Evolutionary conservation across 2,329 filamentous ascomycete genomes (phyloP).

Genomic region (Cadophora luteo-olivacea): DNA sequence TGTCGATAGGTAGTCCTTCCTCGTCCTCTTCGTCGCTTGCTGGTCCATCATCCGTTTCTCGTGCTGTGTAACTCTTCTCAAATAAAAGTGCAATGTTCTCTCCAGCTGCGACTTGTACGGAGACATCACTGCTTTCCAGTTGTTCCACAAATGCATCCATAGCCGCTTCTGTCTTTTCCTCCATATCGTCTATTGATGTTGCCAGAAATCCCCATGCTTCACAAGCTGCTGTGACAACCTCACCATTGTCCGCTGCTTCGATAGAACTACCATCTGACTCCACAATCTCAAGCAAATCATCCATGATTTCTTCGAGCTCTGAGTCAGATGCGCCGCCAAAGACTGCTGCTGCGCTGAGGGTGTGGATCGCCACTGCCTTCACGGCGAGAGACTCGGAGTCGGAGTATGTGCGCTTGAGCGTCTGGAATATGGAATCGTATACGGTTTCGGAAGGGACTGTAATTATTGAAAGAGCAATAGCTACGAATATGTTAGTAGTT

Average conservation of each 20-base stretch:
- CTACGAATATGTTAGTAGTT: conserved; percentile 44
- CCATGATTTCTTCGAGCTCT: conserved; percentile 69
- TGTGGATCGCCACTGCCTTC: conserved; percentile 72
- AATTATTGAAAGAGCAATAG: conserved; percentile 67
- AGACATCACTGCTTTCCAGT: conserved; percentile 65
- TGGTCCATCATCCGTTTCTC: conserved; percentile 53
- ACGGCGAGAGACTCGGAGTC: conserved; percentile 62
- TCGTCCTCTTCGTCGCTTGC: conserved; percentile 52
- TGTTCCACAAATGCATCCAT: conserved; percentile 75
- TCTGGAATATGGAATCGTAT: conserved; percentile 61
- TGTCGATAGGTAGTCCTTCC: conserved; percentile 44
- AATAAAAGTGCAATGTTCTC: conserved; percentile 76
- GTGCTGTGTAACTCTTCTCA: conserved; percentile 62
- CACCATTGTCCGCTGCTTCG: conserved; percentile 65
- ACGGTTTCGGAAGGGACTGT: conserved; percentile 65
- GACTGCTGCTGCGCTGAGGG: conserved; percentile 65
- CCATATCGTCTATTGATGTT: conserved; percentile 69
- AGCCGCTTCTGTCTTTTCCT: conserved; percentile 66
- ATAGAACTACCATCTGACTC: conserved; percentile 71
- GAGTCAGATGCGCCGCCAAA: conserved; percentile 70
- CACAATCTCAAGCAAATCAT: conserved; percentile 69
- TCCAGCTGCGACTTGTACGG: conserved; percentile 72
- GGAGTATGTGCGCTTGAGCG: conserved; percentile 64
- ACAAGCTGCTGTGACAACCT: conserved; percentile 68
- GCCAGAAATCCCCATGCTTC: conserved; percentile 74